phyloP scores from a whole-genome alignment of 1,284 basidiomycete genomes.

The Apiotrichum veenhuisii region DNA sequence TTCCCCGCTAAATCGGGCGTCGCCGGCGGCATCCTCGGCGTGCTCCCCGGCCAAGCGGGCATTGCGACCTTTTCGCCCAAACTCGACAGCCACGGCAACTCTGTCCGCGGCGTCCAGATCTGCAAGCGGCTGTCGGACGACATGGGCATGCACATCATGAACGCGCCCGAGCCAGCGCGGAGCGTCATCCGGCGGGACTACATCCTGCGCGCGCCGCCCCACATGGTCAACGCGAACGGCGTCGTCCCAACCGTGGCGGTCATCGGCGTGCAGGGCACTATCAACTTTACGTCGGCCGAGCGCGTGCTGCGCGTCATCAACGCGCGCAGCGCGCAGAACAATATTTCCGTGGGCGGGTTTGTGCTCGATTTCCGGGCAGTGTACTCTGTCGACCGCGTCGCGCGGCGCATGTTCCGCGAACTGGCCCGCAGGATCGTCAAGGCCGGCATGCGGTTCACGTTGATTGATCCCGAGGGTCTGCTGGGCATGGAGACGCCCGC shows the following conservation, averaged over 20 bases:
- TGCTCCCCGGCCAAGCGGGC: conserved; percentile 16
- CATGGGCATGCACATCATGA: conserved; percentile 23
- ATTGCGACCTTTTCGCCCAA: conserved; percentile 17
- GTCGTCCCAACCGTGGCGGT: conserved; percentile 2
- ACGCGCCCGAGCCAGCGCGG: conserved; percentile 16
- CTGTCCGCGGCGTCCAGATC: conserved; percentile 13
- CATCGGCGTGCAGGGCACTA: conserved; percentile 16
- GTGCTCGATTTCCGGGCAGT: conserved; percentile 17
- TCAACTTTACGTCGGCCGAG: conserved; percentile 19
- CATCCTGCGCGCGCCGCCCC: conserved; percentile 8
- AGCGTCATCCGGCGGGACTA: conserved; percentile 17
- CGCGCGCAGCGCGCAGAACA: background rate
- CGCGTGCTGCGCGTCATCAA: conserved; percentile 16
- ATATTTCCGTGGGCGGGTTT: conserved; percentile 2
- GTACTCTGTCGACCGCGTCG: conserved; percentile 11
- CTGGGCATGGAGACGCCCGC: conserved; percentile 4
- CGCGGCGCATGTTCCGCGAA: conserved; percentile 17
- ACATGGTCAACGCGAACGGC: background rate
- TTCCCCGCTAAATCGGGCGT: conserved; percentile 19
- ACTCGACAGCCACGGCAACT: conserved; percentile 16
- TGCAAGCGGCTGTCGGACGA: conserved; percentile 18
- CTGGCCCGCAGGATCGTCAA: conserved; percentile 6
- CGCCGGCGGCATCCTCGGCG: conserved; percentile 17
- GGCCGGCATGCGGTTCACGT: conserved; percentile 1
- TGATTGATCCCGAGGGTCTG: conserved; percentile 17